A percentile compares a stretch with the other conserved stretches of the same genome.
phyloP scores from a whole-genome alignment of 129 eudicot species.

The Scalesia atractyloides region DNA sequence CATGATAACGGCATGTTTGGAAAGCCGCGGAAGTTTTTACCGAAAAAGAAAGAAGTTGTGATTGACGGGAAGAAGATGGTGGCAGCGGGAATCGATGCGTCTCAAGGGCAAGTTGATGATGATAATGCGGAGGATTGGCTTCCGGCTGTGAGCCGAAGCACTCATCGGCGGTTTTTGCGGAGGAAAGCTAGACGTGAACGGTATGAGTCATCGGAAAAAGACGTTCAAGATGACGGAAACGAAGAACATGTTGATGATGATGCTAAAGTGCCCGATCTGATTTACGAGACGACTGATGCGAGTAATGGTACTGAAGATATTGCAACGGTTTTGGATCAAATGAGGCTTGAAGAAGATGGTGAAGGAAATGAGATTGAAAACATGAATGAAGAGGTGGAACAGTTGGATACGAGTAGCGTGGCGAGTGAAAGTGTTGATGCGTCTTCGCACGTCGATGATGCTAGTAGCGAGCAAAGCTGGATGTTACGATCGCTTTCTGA shows the following conservation, averaged over 20 bases:
- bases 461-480: constrained; percentile 97
- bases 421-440: constrained; percentile 53
- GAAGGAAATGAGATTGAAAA: constrained; percentile 41
- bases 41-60: constrained; percentile 65
- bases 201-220: constrained; percentile 51
- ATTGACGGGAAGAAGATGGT: constrained; percentile 85
- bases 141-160: constrained; percentile 96
- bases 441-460: constrained; percentile 53
- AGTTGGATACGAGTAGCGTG: constrained; percentile 46
- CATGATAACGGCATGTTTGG: constrained; percentile 36
- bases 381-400: constrained; percentile 33
- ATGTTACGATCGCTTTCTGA: constrained; percentile 88
- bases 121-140: constrained; percentile 68
- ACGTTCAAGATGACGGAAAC: constrained; percentile 26
- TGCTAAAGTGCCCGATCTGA: constrained; percentile 43
- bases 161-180: constrained; percentile 84
- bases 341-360: constrained; percentile 64
- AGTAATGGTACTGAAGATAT: constrained; percentile 43
- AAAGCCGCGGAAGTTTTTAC: constrained; percentile 45
- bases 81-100: constrained; percentile 86
- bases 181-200: constrained; percentile 89
- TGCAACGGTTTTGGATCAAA: constrained; percentile 54
- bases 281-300: constrained; percentile 20
- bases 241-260: constrained; percentile 47
- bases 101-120: constrained; percentile 69